phyloP scores from a whole-genome alignment of 2,329 filamentous ascomycete species.

The Alternaria sp. region DNA sequence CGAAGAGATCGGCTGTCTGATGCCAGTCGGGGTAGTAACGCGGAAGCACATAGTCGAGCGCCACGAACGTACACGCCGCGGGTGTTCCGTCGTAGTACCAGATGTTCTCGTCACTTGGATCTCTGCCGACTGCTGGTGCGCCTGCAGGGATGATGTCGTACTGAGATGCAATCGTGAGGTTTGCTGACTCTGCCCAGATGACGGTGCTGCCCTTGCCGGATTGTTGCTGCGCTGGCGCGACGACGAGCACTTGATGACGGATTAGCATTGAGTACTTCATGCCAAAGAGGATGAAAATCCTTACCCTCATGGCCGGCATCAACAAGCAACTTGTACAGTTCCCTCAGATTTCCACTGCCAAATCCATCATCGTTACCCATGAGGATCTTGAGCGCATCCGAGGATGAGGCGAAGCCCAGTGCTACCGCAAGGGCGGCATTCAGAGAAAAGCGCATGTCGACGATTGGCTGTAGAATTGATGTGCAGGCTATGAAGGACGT shows the following conservation, averaged over 20 bases:
- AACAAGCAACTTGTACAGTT: conserved; percentile 40
- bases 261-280: background rate
- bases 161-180: conserved; percentile 52
- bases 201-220: conserved; percentile 55
- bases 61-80: conserved; percentile 62
- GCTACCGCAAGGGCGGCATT: conserved; percentile 23
- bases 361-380: conserved; percentile 52
- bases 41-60: conserved; percentile 63
- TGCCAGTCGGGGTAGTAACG: conserved; percentile 48
- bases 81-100: conserved; percentile 69
- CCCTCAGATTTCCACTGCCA: conserved; percentile 45
- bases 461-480: background rate
- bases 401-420: conserved; percentile 21
- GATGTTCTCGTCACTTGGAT: conserved; percentile 61
- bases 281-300: background rate
- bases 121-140: conserved; percentile 57
- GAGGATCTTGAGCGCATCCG: conserved; percentile 43
- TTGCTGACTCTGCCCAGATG: conserved; percentile 54
- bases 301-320: conserved; percentile 36
- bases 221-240: conserved; percentile 53
- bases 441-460: conserved; percentile 22
- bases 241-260: conserved; percentile 46
- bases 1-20: conserved; percentile 60
- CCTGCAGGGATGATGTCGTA: conserved; percentile 57
- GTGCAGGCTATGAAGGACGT: background rate